phyloP scores from a whole-genome alignment of 352 stramenopile species.

The Salisapilia sapeloensis region DNA sequence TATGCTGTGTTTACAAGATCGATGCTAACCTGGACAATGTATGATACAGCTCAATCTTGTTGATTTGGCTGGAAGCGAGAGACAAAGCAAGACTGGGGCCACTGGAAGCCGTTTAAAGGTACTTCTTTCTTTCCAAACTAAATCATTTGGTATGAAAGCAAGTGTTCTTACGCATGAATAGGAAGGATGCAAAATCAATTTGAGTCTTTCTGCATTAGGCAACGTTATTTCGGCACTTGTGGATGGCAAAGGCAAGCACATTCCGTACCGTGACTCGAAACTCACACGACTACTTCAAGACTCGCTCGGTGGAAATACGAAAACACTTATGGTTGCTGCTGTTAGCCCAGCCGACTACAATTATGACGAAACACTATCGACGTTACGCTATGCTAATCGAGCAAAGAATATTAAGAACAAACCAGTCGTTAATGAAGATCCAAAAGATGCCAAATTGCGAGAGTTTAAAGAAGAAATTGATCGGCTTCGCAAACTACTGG shows the following conservation, averaged over 20 bases:
- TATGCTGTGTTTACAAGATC: conserved; percentile 2
- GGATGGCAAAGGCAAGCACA: conserved; percentile 72
- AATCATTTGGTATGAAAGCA: too few species aligned
- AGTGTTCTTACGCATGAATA: too few species aligned
- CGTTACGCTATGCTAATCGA: conserved; percentile 91
- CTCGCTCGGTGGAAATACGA: conserved; percentile 89
- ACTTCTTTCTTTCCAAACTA: not conserved
- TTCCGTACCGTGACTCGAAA: conserved; percentile 87
- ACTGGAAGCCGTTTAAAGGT: conserved; percentile 65
- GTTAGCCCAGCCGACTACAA: conserved; percentile 91
- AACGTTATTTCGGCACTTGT: conserved; percentile 79
- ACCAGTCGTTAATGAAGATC: conserved; percentile 90
- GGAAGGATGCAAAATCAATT: conserved; percentile 81
- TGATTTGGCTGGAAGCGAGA: conserved; percentile 63
- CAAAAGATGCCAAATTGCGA: conserved; percentile 81
- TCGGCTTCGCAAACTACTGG: conserved; percentile 67
- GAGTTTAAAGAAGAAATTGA: conserved; percentile 85
- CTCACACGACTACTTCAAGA: conserved; percentile 85
- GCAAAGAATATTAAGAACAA: conserved; percentile 97
- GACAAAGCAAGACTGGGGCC: conserved; percentile 70
- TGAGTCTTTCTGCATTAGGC: conserved; percentile 55
- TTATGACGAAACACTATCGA: conserved; percentile 91
- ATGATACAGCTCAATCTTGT: conserved; percentile 69
- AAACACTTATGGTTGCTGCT: conserved; percentile 93
- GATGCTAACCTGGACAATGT: too few species aligned